These are phyloP conservation scores for Heimioporus retisporus DNA, from an alignment of 1,284 basidiomycete species.

Conservation along the genomic window DNA sequence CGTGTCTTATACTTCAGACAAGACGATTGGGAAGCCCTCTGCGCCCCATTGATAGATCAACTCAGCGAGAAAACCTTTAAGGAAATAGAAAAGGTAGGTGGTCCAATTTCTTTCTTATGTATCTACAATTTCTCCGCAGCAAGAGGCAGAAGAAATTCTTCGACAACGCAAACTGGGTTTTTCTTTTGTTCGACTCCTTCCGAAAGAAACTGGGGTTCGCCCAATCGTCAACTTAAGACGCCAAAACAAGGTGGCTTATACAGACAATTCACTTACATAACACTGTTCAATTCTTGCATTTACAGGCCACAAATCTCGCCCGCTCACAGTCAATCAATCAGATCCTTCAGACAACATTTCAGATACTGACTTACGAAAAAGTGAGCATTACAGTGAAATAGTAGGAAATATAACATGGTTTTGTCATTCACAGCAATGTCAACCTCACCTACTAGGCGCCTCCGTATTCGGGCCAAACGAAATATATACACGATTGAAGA, in stretches of 20 bases:
- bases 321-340: constrained; percentile 83
- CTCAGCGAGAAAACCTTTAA: constrained; percentile 77
- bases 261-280: not conserved
- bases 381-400: constrained; percentile 48
- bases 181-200: constrained; percentile 90
- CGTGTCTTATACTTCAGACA: constrained; percentile 94
- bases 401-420: not conserved
- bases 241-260: constrained; percentile 33
- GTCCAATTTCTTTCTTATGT: not conserved
- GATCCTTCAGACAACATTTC: constrained; percentile 85
- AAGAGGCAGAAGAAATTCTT: constrained; percentile 72
- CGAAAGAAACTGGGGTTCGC: constrained; percentile 95
- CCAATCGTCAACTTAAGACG: constrained; percentile 95
- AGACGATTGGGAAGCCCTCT: constrained; percentile 92
- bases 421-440: constrained; percentile 61
- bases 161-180: constrained; percentile 80
- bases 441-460: constrained; percentile 75
- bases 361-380: constrained; percentile 90
- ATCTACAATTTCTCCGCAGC: constrained; percentile 49
- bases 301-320: constrained; percentile 38
- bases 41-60: constrained; percentile 81
- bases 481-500: constrained; percentile 79
- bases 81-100: constrained; percentile 64
- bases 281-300: not conserved
- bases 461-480: constrained; percentile 90